Evolutionary conservation across 306 rosid genomes (phyloP).

Genomic region (Acacia melanoxylon): DNA sequence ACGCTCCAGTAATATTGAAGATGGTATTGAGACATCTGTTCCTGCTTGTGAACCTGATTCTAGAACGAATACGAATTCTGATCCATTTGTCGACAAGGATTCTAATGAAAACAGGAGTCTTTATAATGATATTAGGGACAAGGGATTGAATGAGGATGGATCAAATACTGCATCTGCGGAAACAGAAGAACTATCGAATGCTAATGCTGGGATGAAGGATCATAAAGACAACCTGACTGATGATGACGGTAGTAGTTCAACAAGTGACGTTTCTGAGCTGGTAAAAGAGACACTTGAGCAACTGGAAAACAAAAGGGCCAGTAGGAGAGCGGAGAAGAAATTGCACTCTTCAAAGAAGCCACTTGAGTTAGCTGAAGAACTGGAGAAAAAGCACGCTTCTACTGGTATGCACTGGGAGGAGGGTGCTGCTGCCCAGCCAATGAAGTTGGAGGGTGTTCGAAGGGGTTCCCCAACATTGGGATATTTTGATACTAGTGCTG

Average conservation of each 20-base stretch:
- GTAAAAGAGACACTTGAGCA: slow-evolving; percentile 72
- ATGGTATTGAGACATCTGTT: slow-evolving; percentile 19
- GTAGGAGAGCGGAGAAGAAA: slow-evolving; percentile 53
- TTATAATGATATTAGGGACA: slow-evolving; percentile 29
- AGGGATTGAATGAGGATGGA: slow-evolving; percentile 28
- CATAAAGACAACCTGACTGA: slow-evolving; percentile 36
- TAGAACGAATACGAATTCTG: slow-evolving; percentile 27
- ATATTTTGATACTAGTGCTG: slow-evolving; percentile 71
- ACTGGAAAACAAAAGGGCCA: slow-evolving; percentile 51
- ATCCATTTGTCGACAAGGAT: slow-evolving; percentile 20
- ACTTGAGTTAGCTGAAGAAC: slow-evolving; percentile 81
- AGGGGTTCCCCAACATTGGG: slow-evolving; percentile 84
- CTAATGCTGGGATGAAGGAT: slow-evolving; percentile 23
- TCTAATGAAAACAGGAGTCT: slow-evolving; percentile 29
- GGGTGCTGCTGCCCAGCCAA: slow-evolving; percentile 99
- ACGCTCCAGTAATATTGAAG: slow-evolving; percentile 17
- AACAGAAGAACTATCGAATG: slow-evolving; percentile 34
- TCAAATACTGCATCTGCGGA: slow-evolving; percentile 26
- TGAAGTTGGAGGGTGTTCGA: slow-evolving; percentile 91
- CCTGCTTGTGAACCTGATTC: slow-evolving; percentile 31
- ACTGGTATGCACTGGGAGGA: slow-evolving; percentile 90
- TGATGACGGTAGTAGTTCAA: slow-evolving; percentile 46
- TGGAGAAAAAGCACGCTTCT: slow-evolving; percentile 91
- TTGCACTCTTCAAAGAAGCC: slow-evolving; percentile 48
- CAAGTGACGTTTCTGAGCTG: slow-evolving; percentile 50